These are phyloP conservation scores for Alternaria ventricosa DNA, from an alignment of 2,329 filamentous ascomycete genomes.

Conservation along the genomic window DNA sequence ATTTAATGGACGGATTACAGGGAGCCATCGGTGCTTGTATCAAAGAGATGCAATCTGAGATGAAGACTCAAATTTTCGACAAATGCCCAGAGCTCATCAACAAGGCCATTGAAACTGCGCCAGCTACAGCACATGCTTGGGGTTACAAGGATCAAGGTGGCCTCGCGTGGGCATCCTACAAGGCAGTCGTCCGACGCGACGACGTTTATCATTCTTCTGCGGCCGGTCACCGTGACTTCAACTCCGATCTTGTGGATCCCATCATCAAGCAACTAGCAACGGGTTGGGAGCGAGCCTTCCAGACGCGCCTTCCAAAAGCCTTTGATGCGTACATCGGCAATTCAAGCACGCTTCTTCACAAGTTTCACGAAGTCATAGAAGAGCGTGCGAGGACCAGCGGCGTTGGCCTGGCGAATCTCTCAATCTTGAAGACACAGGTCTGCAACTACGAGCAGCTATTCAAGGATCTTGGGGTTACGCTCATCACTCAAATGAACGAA, in stretches of 20 bases:
- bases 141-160: conserved; percentile 54
- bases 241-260: conserved; percentile 48
- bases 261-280: conserved; percentile 51
- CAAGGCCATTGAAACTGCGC: conserved; percentile 48
- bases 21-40: conserved; percentile 49
- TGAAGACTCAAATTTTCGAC: conserved; percentile 57
- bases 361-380: conserved; percentile 55
- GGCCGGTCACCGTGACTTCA: conserved; percentile 52
- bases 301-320: conserved; percentile 51
- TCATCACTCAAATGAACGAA: conserved; percentile 51
- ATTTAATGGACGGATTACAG: conserved; percentile 53
- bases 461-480: conserved; percentile 39
- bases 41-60: conserved; percentile 48
- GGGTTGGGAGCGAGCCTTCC: conserved; percentile 55
- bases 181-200: conserved; percentile 60
- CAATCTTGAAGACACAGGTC: conserved; percentile 52
- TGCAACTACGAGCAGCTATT: conserved; percentile 52
- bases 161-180: conserved; percentile 61
- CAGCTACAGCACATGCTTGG: conserved; percentile 45
- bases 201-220: conserved; percentile 53
- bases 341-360: conserved; percentile 40
- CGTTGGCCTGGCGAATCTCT: conserved; percentile 49
- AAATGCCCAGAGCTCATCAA: conserved; percentile 51
- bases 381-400: conserved; percentile 49
- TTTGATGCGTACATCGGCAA: conserved; percentile 47